A percentile compares a stretch with the other conserved stretches of the same genome.
These are phyloP conservation scores for Coniosporium apollinis DNA, from an alignment of 495 filamentous ascomycete species.

Conservation along the genomic window DNA sequence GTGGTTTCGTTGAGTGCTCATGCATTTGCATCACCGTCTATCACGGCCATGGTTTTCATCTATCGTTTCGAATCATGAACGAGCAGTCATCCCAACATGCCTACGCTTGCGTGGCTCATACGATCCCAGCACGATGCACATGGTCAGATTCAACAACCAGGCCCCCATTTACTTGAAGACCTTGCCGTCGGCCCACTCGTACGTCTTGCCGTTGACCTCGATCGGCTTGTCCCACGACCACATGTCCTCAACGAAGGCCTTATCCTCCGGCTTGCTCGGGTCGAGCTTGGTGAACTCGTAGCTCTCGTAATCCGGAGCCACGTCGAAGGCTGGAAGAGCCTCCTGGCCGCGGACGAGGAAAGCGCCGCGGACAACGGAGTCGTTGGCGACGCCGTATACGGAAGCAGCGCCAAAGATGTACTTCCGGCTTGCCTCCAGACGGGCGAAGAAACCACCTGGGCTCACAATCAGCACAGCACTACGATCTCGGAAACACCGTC, in stretches of 20 bases:
- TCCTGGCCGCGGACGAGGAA: slow-evolving; percentile 92
- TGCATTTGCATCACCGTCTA: too few species aligned
- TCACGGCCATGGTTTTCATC: too few species aligned
- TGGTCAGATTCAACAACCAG: background rate
- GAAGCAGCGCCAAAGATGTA: slow-evolving; percentile 88
- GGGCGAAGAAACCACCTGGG: slow-evolving; percentile 80
- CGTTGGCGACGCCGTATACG: slow-evolving; percentile 74
- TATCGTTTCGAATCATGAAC: too few species aligned
- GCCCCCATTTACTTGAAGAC: slow-evolving; percentile 76
- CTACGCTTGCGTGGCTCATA: too few species aligned
- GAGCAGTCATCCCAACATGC: too few species aligned
- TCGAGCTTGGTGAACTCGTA: slow-evolving; percentile 95
- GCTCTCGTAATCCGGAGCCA: slow-evolving; percentile 93
- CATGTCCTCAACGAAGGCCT: slow-evolving; percentile 65
- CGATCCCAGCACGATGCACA: background rate
- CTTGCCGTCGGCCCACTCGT: slow-evolving; percentile 69
- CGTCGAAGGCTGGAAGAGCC: slow-evolving; percentile 70
- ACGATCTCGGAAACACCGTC: background rate
- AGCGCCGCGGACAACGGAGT: slow-evolving; percentile 77
- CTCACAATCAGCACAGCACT: background rate
- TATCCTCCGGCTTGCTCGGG: slow-evolving; percentile 62
- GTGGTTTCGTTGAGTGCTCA: too few species aligned
- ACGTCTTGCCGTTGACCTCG: slow-evolving; percentile 64
- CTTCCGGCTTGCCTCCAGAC: slow-evolving; percentile 95
- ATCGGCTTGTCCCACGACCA: slow-evolving; percentile 84